Conservation (phyloP, 1,139 yeast species). For the Wickerhamiella infanticola region DNA sequence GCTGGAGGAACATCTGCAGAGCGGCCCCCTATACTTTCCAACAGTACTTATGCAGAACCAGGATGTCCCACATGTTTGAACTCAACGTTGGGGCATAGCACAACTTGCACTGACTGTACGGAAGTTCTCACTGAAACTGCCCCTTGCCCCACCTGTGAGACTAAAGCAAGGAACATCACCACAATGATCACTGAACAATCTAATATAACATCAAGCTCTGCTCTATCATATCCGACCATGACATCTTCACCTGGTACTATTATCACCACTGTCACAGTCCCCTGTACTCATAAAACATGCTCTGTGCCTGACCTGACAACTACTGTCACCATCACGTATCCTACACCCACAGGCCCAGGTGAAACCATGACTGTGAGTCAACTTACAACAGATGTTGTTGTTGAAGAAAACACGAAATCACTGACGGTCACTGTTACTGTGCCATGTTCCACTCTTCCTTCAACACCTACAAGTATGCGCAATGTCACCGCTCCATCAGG, state of each 20-base stretch:
- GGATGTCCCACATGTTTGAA: too few species aligned
- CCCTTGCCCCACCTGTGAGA: too few species aligned
- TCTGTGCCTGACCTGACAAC: neutral
- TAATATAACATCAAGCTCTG: neutral
- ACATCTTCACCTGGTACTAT: conserved; percentile 1
- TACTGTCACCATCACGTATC: neutral
- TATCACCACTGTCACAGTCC: conserved; percentile 7
- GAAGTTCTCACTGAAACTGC: too few species aligned
- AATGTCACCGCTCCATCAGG: too few species aligned
- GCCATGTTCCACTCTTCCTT: conserved; percentile 1
- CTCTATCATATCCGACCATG: neutral
- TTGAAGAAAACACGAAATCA: conserved; percentile 2
- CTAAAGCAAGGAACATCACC: too few species aligned
- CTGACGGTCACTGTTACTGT: conserved; percentile 5
- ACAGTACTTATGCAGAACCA: too few species aligned
- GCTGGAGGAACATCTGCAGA: too few species aligned
- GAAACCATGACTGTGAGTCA: neutral
- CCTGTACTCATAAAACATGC: conserved; percentile 6
- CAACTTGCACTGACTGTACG: too few species aligned
- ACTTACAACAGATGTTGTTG: neutral
- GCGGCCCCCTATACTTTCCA: too few species aligned
- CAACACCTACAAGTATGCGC: too few species aligned
- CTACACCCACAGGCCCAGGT: conserved; percentile 3
- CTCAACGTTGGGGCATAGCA: too few species aligned
- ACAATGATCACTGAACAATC: neutral